Evolutionary conservation across 2,329 filamentous ascomycete genomes (phyloP).

Genomic region (Aspergillus udagawae): DNA sequence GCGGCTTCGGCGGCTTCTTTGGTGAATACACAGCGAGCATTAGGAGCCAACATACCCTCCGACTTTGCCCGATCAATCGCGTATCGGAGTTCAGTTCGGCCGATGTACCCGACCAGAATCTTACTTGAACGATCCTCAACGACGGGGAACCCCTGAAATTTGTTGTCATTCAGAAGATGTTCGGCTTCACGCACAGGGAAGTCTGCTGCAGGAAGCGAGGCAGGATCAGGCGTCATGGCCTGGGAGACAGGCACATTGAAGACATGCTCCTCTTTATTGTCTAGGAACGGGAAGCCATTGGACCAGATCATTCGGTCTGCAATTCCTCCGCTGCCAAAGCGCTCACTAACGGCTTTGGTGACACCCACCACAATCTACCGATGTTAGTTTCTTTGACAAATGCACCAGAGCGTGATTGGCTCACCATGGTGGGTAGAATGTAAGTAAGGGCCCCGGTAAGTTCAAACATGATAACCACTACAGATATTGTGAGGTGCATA

Average conservation of each 20-base stretch:
- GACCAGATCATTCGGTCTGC: constrained; percentile 99
- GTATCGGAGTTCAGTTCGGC: constrained; percentile 85
- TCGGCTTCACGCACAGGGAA: constrained; percentile 75
- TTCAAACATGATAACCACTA: constrained; percentile 99
- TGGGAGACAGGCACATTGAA: constrained; percentile 91
- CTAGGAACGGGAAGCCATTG: constrained; percentile 92
- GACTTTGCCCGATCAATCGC: constrained; percentile 76
- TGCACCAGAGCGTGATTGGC: constrained; percentile 11
- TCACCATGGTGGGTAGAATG: constrained; percentile 88
- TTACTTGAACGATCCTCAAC: constrained; percentile 69
- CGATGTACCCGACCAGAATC: constrained; percentile 83
- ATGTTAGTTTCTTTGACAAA: constrained; percentile 5
- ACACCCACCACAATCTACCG: constrained; percentile 83
- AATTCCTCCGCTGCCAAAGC: constrained; percentile 93
- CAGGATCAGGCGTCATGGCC: constrained; percentile 76
- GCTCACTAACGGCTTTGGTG: constrained; percentile 86
- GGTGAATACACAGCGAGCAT: constrained; percentile 70
- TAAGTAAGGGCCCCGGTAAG: constrained; percentile 95
- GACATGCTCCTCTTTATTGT: constrained; percentile 95
- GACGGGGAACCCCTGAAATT: constrained; percentile 90
- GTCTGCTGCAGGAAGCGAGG: constrained; percentile 69
- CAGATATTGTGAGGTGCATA: constrained; percentile 95
- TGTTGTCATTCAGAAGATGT: constrained; percentile 68
- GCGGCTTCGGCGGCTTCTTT: constrained; percentile 46
- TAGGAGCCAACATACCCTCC: constrained; percentile 61